Evolutionary conservation across 768 basidiomycete genomes (phyloP).

Genomic region (Kwoniella pini): DNA sequence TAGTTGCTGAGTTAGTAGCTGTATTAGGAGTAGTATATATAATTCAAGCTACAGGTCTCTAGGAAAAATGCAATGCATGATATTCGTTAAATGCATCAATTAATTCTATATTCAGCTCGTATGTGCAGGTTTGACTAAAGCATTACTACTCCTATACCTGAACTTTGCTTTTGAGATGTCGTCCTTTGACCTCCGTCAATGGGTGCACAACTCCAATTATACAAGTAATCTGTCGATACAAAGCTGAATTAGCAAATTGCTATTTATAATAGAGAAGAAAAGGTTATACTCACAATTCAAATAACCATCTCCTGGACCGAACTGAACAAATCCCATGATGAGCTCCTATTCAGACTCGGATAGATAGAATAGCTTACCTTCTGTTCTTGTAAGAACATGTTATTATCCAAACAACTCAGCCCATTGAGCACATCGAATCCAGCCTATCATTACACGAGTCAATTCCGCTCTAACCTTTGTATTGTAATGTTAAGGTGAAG

Average conservation of each 20-base stretch:
- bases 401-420: conserved; percentile 92
- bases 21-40: conserved; percentile 25
- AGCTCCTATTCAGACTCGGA: not conserved
- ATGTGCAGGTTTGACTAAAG: no score
- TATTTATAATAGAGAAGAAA: not conserved
- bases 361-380: conserved; percentile 61
- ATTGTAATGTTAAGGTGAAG: not conserved
- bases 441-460: conserved; percentile 56
- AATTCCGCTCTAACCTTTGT: not conserved
- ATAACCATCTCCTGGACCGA: conserved; percentile 87
- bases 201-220: conserved; percentile 87
- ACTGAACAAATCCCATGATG: conserved; percentile 59
- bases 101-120: no score
- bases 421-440: conserved; percentile 97
- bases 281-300: conserved; percentile 63
- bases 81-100: not conserved
- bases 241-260: conserved; percentile 1
- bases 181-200: conserved; percentile 64
- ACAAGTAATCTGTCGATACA: conserved; percentile 64
- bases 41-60: conserved; percentile 22
- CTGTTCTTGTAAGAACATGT: conserved; percentile 73
- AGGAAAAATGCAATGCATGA: conserved; percentile 1
- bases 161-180: conserved; percentile 55
- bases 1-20: conserved; percentile 12
- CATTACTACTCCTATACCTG: conserved; percentile 80